These are phyloP conservation scores for Trichoderma guizhouense DNA, from an alignment of 2,329 filamentous ascomycete genomes.

Conservation along the genomic window DNA sequence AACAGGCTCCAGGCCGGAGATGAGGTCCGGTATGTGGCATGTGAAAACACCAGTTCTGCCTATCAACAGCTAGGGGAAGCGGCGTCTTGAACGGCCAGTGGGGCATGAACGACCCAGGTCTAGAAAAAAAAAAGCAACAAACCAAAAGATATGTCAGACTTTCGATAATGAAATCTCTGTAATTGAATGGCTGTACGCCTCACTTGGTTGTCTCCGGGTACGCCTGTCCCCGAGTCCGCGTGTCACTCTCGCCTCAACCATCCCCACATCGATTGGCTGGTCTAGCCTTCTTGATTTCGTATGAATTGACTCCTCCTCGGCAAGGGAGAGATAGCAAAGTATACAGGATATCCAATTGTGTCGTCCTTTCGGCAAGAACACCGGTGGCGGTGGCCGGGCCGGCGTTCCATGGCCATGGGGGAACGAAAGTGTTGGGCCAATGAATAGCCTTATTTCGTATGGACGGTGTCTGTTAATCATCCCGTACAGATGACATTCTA, in stretches of 20 bases:
- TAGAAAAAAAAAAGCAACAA: background rate
- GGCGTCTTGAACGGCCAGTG: background rate
- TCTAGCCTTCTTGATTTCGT: background rate
- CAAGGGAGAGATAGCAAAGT: background rate
- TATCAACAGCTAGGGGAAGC: background rate
- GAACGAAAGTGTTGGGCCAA: background rate
- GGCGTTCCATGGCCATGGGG: background rate
- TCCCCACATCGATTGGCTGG: background rate
- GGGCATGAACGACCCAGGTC: background rate
- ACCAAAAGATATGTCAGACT: background rate
- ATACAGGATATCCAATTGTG: background rate
- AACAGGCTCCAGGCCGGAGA: background rate
- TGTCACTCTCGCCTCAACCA: background rate
- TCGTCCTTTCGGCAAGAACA: background rate
- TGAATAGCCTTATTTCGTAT: background rate
- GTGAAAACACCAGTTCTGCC: background rate
- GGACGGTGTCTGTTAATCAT: background rate
- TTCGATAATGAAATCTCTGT: background rate
- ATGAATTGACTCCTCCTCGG: background rate
- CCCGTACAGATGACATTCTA: background rate
- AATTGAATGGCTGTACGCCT: too few species aligned
- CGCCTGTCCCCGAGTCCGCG: background rate
- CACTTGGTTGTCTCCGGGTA: background rate
- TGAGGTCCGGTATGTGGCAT: constrained; percentile 1
- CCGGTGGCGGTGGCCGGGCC: background rate